Percentiles rank a stretch among this genome's conserved stretches.
Evolutionary conservation across 2,329 filamentous ascomycete genomes (phyloP).

Genomic region (Aspergillus sp.): DNA sequence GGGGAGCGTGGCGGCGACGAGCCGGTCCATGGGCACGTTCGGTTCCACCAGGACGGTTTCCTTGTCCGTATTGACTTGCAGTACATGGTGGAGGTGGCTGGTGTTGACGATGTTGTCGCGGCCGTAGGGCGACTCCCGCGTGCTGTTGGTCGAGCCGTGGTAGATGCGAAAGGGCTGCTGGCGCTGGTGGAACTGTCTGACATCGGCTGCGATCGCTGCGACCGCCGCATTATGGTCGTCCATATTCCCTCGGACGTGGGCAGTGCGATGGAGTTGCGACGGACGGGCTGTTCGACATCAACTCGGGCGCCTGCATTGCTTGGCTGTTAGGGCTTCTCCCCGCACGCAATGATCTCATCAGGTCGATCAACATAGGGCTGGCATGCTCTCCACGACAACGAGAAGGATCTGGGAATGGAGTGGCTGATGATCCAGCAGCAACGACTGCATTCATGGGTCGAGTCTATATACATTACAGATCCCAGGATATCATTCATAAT

Average conservation of each 20-base stretch:
- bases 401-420: too few species aligned
- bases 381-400: too few species aligned
- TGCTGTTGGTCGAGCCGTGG: conserved; percentile 76
- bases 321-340: not conserved
- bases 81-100: conserved; percentile 60
- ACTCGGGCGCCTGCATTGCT: not conserved
- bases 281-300: too few species aligned
- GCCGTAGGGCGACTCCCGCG: conserved; percentile 54
- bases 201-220: conserved; percentile 14
- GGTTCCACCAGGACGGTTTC: conserved; percentile 65
- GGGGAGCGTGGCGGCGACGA: conserved; percentile 58
- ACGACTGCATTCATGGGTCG: not conserved
- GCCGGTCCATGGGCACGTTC: conserved; percentile 66
- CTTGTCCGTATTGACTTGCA: conserved; percentile 55
- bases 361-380: too few species aligned
- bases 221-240: conserved; percentile 17
- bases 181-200: conserved; percentile 45
- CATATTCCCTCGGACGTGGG: conserved; percentile 9
- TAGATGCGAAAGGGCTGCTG: conserved; percentile 68
- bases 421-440: not conserved
- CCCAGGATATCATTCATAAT: not conserved
- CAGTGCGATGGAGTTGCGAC: too few species aligned
- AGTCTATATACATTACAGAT: not conserved
- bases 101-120: conserved; percentile 62
- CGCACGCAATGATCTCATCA: not conserved